phyloP scores from a whole-genome alignment of 176 grass and related monocot genomes.

The Dendrocalamus sinicus region DNA sequence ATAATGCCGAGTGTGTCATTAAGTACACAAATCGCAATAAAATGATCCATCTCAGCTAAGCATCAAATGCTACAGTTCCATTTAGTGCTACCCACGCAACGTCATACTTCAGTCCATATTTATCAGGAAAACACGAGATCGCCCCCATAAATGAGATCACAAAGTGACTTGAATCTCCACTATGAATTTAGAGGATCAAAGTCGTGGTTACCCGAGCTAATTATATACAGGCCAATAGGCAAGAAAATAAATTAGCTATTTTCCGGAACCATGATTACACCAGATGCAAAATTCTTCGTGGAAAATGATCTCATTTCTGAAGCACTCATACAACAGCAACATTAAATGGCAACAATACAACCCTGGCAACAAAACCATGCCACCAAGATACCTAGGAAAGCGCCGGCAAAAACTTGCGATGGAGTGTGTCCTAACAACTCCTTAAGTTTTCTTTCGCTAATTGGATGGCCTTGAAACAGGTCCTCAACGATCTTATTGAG shows the following conservation, averaged over 20 bases:
- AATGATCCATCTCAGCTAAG: background rate
- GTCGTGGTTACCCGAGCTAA: background rate
- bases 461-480: constrained; percentile 96
- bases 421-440: constrained; percentile 91
- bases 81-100: background rate
- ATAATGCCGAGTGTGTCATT: background rate
- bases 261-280: constrained; percentile 25
- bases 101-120: background rate
- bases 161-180: constrained; percentile 9
- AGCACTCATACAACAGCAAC: constrained; percentile 10
- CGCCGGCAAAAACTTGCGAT: constrained; percentile 91
- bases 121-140: background rate
- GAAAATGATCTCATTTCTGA: constrained; percentile 35
- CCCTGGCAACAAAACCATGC: constrained; percentile 89
- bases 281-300: constrained; percentile 13
- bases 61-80: background rate
- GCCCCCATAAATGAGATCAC: background rate
- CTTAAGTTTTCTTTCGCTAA: constrained; percentile 95
- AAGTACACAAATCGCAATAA: background rate
- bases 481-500: constrained; percentile 98
- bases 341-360: constrained; percentile 62
- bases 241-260: background rate
- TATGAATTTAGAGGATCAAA: constrained; percentile 4
- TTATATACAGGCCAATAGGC: constrained; percentile 37
- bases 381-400: constrained; percentile 76